These are phyloP conservation scores for Alnus glutinosa DNA, from an alignment of 306 rosid species.

Conservation along the genomic window DNA sequence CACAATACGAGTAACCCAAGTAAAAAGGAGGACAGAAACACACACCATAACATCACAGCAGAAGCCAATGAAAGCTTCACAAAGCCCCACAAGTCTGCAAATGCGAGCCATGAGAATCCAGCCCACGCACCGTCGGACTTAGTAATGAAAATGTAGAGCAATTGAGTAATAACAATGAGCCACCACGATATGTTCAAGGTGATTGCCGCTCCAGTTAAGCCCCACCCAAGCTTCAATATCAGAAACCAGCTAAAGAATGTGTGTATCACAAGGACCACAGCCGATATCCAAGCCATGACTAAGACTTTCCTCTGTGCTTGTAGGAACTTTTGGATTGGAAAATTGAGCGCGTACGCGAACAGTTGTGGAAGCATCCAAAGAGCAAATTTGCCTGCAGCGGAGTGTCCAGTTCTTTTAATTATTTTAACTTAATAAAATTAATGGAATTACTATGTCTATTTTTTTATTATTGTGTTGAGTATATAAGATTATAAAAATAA, in stretches of 20 bases:
- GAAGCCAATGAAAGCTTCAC: slow-evolving; percentile 79
- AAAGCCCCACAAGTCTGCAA: slow-evolving; percentile 56
- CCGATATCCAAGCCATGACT: slow-evolving; percentile 60
- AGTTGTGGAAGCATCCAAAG: slow-evolving; percentile 70
- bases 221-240: slow-evolving; percentile 61
- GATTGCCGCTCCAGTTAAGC: slow-evolving; percentile 66
- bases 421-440: no score
- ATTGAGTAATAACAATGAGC: slow-evolving; percentile 49
- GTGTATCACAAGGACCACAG: slow-evolving; percentile 45
- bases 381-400: slow-evolving; percentile 59
- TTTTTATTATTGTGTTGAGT: not conserved
- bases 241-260: slow-evolving; percentile 58
- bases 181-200: slow-evolving; percentile 69
- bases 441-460: no score
- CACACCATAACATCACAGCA: slow-evolving; percentile 77
- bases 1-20: not conserved
- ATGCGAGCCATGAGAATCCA: slow-evolving; percentile 76
- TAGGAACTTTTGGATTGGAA: slow-evolving; percentile 74
- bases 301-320: slow-evolving; percentile 70
- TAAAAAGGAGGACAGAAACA: slow-evolving; percentile 16
- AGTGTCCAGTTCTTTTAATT: not conserved
- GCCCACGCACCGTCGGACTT: slow-evolving; percentile 84
- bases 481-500: not conserved
- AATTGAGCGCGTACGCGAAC: slow-evolving; percentile 68
- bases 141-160: slow-evolving; percentile 55